Base-by-base conservation (phyloP, 495 filamentous ascomycete genomes). In the Aspergillus ostianus region DNA sequence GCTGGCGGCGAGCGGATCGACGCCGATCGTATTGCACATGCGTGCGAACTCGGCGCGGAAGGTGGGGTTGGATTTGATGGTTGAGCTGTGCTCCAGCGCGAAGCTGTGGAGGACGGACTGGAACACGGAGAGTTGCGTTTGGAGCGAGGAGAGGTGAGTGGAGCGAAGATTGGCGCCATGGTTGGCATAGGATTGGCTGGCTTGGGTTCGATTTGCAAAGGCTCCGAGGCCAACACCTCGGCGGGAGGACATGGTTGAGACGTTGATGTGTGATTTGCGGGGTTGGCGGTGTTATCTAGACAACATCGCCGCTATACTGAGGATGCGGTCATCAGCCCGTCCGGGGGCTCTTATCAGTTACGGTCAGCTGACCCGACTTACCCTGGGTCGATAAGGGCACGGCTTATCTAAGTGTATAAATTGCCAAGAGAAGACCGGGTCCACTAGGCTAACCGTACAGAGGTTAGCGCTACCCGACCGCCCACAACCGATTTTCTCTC, bases 21-120 rank as follows among this genome's bases (percentile, higher is more conserved):
- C 93, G 12, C 94, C 94, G 65, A 98, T 96, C 56, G 93, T 90
- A 65, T 91, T 86, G 76, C 94, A 98, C 95, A 98, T 98, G 64
- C 93, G 90, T 6, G 94, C 94, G 70, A 98, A 98, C 77, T 98
- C 93, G 17, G 92, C 91, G 29, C 95, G 91, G 74, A 98, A 98
- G 0, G 85, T 86, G 12, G 95, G 94, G 71, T 97, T 92, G 3
- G 92, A 96, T 60, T 92, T 91, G 63, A 98, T 98, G 67, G 92
- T 93, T 68, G 92, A 92, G 60, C 87, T 90, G 76, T 98, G 94
- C 48, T 92, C 94, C 58, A 90, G 79, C n/a, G 92, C 90, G 73
- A 98, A 98, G 67, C 91, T 90, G 71, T 96, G 91, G 8, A 98
- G 86, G 3, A 96, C 79, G 1, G 90, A 90, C 63, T 96, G 93